Evolutionary conservation across 164 flowering plant species (phyloP), one percentile per base, ranked within the genome.

Genomic region (Platanus orientalis): DNA sequence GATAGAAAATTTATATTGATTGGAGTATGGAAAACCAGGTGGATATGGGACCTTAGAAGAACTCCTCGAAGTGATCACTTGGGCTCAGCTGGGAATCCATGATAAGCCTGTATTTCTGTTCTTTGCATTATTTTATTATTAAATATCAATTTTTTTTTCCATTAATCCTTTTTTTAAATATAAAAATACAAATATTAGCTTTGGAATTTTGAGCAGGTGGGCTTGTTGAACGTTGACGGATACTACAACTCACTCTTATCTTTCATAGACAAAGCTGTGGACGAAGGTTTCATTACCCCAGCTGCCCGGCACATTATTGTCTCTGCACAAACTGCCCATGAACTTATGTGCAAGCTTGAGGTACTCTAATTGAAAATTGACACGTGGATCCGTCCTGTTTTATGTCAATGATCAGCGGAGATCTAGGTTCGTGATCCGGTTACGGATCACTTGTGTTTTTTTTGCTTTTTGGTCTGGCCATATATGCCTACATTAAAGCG

Each of bases 211-310:
- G 39, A 29, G 53, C 72, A 80, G 92, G 95, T 89, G 68, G 96
- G 96, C 7, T 59, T 89, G 69, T 66, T 89, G 69, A 89, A 89
- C 62, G 96, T 89, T 2, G 96, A 89, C 69, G 96, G 96, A 1
- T 87, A 83, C 71, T 89, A 89, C 83, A 81, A 89, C 57, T 82
- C 90, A 19, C 76, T 89, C 0, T 58, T 89, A 45, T 75, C 80
- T 17, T 89, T 89, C 81, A 83, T 89, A 52, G 96, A 89, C 83
- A 82, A 83, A 50, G 96, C 92, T 0, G 92, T 86, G 10, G 92
- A 86, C 39, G 96, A 89, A 68, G 96, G 96, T 1, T 89, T 89
- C 81, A 70, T 89, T 12, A 32, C 80, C 0, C 83, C 91, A 0
- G 73, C 84, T 57, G 90, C 93, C 64, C 86, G 96, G 23, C 83